phyloP scores from a whole-genome alignment of 2,329 filamentous ascomycete species.

The Diaporthe citri region DNA sequence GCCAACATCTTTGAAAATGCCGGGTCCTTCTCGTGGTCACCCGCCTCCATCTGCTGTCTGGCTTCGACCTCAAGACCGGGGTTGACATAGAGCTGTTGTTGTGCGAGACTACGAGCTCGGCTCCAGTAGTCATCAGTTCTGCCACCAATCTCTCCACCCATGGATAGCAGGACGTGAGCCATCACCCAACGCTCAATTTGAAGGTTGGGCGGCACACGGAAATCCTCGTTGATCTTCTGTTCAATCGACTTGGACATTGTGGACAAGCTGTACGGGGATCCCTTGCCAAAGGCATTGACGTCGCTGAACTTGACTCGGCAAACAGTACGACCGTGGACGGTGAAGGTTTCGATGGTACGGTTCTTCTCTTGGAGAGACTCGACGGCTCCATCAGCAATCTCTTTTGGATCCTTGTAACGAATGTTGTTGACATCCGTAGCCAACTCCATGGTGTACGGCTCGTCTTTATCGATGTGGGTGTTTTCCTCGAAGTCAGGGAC shows the following conservation, averaged over 20 bases:
- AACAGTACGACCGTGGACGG: not conserved
- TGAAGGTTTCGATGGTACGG: not conserved
- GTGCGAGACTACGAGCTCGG: not conserved
- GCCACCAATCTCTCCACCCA: not conserved
- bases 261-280: not conserved
- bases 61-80: not conserved
- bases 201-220: not conserved
- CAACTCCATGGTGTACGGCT: not conserved
- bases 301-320: slow-evolving; percentile 18
- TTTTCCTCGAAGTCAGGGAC: slow-evolving; percentile 1
- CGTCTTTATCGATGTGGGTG: not conserved
- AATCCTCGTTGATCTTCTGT: not conserved
- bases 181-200: not conserved
- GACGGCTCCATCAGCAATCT: slow-evolving; percentile 14
- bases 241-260: not conserved
- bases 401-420: not conserved
- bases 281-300: not conserved
- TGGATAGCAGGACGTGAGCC: not conserved
- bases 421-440: not conserved
- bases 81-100: slow-evolving; percentile 3
- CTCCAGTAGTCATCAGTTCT: not conserved
- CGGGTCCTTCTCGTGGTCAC: not conserved
- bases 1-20: slow-evolving; percentile 10
- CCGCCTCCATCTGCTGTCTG: not conserved
- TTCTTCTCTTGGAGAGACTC: not conserved